A percentile compares a stretch with the other conserved stretches of the same genome.
phyloP scores from a whole-genome alignment of 192 early-diverging fungal genomes.

The Chytriomyces sp. region DNA sequence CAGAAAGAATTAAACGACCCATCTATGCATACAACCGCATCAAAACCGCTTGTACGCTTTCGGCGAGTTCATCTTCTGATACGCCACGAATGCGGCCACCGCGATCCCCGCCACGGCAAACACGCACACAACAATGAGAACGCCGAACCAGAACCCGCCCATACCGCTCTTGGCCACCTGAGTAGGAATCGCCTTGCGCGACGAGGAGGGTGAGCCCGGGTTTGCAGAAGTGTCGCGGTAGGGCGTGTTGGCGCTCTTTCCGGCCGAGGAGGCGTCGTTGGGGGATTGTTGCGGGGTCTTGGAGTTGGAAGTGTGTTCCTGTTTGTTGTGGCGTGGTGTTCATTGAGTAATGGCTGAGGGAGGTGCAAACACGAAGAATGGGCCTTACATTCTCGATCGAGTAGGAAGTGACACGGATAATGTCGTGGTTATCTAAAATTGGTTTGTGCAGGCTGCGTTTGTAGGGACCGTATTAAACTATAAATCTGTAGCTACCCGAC shows the following conservation, averaged over 20 bases:
- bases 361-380: no score
- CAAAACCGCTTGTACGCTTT: conserved; percentile 56
- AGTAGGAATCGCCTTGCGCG: not conserved
- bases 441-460: not conserved
- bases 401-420: conserved; percentile 36
- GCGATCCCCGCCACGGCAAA: conserved; percentile 40
- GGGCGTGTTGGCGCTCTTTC: not conserved
- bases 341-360: no score
- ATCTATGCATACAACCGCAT: not conserved
- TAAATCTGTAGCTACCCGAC: no score
- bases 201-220: no score
- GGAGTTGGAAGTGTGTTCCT: not conserved
- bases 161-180: not conserved
- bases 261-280: not conserved
- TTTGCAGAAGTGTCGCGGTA: not conserved
- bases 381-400: no score
- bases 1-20: not conserved
- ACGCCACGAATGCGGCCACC: conserved; percentile 33
- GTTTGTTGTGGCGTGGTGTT: not conserved
- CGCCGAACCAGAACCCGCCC: not conserved
- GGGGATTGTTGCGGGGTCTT: not conserved
- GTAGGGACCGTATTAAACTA: no score
- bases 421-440: conserved; percentile 41
- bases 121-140: conserved; percentile 31
- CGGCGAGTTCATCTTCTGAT: conserved; percentile 34